These are phyloP conservation scores for Hygrophorus russula DNA, from an alignment of 768 basidiomycete genomes.

Conservation along the genomic window DNA sequence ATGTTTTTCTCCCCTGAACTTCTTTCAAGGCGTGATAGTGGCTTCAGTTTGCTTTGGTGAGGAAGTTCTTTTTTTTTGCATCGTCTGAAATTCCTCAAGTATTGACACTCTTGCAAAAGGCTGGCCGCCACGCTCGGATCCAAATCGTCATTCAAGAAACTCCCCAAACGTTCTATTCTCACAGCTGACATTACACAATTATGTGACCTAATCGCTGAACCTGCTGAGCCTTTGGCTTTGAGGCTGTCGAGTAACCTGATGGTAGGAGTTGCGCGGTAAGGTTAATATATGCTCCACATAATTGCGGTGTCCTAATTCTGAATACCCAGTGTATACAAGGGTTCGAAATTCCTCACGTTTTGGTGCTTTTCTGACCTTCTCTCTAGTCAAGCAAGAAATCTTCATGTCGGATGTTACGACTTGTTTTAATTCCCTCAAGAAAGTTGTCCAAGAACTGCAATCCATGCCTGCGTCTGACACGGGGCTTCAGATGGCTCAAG, in stretches of 20 bases:
- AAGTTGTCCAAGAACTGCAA: conserved; percentile 59
- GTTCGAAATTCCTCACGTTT: conserved; percentile 13
- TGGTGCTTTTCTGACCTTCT: conserved; percentile 3
- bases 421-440: conserved; percentile 70
- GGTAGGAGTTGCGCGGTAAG: conserved; percentile 81
- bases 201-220: conserved; percentile 71
- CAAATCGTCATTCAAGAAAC: conserved; percentile 74
- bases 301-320: not conserved
- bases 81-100: not conserved
- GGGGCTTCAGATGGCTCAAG: conserved; percentile 63
- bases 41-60: conserved; percentile 84
- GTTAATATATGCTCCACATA: not conserved
- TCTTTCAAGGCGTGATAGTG: conserved; percentile 71
- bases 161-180: conserved; percentile 75
- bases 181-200: conserved; percentile 74
- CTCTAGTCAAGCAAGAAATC: conserved; percentile 72
- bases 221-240: conserved; percentile 78
- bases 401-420: conserved; percentile 71
- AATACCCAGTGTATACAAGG: conserved; percentile 34
- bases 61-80: not conserved
- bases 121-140: conserved; percentile 86
- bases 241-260: conserved; percentile 82
- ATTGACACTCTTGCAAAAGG: conserved; percentile 44
- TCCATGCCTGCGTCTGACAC: conserved; percentile 30
- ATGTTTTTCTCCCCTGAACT: conserved; percentile 90